Base-by-base conservation (phyloP, 805 yeast species). In the Wickerhamomyces alni region DNA sequence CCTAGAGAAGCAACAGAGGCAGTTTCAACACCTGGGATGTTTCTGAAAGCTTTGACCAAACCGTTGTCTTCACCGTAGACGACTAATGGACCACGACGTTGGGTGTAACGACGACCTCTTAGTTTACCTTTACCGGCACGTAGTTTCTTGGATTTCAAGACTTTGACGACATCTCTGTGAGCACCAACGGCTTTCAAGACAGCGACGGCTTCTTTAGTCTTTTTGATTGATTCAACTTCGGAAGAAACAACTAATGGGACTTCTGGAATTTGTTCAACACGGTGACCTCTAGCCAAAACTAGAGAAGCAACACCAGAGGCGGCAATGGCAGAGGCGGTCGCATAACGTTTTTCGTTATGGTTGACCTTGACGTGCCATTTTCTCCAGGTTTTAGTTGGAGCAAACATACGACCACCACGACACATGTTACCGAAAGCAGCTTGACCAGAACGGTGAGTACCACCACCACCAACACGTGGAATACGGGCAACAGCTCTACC, bases 361-460 rank as follows among this genome's bases (percentile, higher is more conserved):
- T 93, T 93, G 67, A 93, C 96, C 84, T 89, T 93, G 67, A 93
- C 95, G 88, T 93, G 95, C 99, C 99, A 93, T 79, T 82, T 91
- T 86, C 99, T 88, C 99, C 99, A 93, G 75, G 95, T 89, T 83
- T 93, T 93, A 75, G 99, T 93, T 73, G 99, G 99, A 74, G 99
- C 97, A 69, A 93, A 93, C 98, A 93, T 93, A 77, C 99, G 95
- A 80, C 99, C 99, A 74, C 97, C 97, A 77, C 99, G 91, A 82
- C 99, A 93, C 99, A 93, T 93, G 93, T 93, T 93, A 84, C 99
- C 99, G 82, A 93, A 93, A 70, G 99, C 99, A 74, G 88, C 99
- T 77, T 93, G 99, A 74, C 99, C 99, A 57, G 98, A 79, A 78
- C 99, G 89, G 94, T 88, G 96, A 72, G 99, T 93, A 86, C 99